Conservation (phyloP, 2,329 filamentous ascomycete species). For the Clathrospora elynae region DNA sequence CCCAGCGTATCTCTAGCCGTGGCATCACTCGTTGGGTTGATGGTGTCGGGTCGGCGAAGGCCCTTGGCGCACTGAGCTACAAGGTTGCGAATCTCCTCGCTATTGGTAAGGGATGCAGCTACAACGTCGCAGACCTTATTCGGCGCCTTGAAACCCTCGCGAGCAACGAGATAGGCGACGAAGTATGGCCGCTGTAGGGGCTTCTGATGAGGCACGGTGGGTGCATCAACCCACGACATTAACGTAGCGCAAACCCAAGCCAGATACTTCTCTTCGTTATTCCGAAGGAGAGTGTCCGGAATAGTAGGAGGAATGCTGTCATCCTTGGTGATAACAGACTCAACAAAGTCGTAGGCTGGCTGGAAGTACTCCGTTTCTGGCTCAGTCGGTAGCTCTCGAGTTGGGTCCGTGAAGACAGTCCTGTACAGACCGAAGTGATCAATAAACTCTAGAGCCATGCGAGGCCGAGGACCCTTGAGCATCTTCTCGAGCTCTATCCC, state of each 20-base stretch:
- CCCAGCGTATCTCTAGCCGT: constrained; percentile 68
- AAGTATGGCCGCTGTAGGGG: constrained; percentile 36
- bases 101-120: constrained; percentile 66
- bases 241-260: constrained; percentile 79
- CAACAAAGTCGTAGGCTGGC: constrained; percentile 67
- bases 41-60: constrained; percentile 53
- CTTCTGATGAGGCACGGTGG: constrained; percentile 56
- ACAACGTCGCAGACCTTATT: constrained; percentile 76
- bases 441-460: constrained; percentile 66
- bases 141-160: constrained; percentile 78
- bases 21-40: constrained; percentile 50
- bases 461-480: constrained; percentile 70
- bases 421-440: constrained; percentile 70
- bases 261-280: constrained; percentile 69
- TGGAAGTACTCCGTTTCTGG: constrained; percentile 67
- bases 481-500: constrained; percentile 91
- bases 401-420: constrained; percentile 74
- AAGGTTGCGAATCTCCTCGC: constrained; percentile 64
- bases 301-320: constrained; percentile 50
- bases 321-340: constrained; percentile 22
- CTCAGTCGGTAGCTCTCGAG: constrained; percentile 55
- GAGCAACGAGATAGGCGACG: constrained; percentile 66
- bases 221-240: constrained; percentile 70
- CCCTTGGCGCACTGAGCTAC: constrained; percentile 60
- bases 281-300: constrained; percentile 59